Base-by-base conservation (phyloP, 2,329 filamentous ascomycete genomes). In the Exophiala sideris region DNA sequence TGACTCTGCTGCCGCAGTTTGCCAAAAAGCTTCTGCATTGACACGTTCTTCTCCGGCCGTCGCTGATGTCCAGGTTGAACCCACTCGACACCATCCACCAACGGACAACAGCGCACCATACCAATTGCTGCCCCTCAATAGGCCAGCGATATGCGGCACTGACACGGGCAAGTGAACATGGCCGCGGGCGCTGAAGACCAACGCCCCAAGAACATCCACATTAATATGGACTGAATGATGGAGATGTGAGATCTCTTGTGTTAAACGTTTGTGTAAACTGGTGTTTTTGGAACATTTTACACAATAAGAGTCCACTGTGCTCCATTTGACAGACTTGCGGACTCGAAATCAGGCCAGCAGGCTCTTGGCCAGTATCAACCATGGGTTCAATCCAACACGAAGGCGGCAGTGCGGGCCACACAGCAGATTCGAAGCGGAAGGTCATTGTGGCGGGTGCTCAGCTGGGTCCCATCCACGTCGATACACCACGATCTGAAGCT, bases 401-500 rank as follows among this genome's bases (percentile, higher is more conserved):
- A 1, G 36, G 14, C 7, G n/a, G 41, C 21, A 32, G 16, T 40
- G 48, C 52, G 8, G 50, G 49, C 32, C 48, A 35, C 29, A 56
- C 52, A 8, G 48, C 40, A 20, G 53, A 48, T 14, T 56, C 57
- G 3, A 52, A 70, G 39, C 68, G 74, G 50, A 70, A 64, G 36
- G 62, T 78, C 54, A 73, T 67, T 49, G 70, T 82, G n/a, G 79
- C 79, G 2, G 79, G 79, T 0, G 79, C 79, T 58, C 79, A 82
- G 65, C 70, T 82, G 64, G 79, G 79, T 54, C 70, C 75, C 1
- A 71, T 77, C 45, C 67, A 79, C 61, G 67, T 69, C 33, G 66
- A 67, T 24, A 71, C 74, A n/a, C 62, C 68, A 3, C 73, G 76
- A 24, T 58, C 62, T 39, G 69, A 76, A 38, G 75, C 73, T 5